phyloP scores from a whole-genome alignment of 345 rosid species.

The Bruguiera gymnorhiza region DNA sequence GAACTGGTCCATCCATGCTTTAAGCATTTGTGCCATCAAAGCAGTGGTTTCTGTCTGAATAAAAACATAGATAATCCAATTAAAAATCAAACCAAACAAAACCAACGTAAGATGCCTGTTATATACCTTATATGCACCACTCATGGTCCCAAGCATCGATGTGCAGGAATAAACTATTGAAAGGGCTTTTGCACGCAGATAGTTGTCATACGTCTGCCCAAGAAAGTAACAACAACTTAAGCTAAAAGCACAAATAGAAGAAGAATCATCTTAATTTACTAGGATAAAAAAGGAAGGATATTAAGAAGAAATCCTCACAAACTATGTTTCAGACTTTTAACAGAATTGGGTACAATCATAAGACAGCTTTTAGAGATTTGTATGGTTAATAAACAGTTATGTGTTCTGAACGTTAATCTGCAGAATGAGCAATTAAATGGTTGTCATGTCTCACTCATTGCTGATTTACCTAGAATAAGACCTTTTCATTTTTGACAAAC shows the following conservation, averaged over 20 bases:
- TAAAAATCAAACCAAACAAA: conserved; percentile 18
- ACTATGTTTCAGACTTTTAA: neutral
- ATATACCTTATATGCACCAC: conserved; percentile 77
- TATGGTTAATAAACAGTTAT: neutral
- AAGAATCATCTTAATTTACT: neutral
- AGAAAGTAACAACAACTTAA: conserved; percentile 9
- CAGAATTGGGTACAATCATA: neutral
- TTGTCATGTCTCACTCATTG: neutral
- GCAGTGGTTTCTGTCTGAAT: conserved; percentile 68
- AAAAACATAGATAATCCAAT: conserved; percentile 34
- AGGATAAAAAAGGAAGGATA: neutral
- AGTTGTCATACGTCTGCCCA: conserved; percentile 66
- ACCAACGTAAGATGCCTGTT: conserved; percentile 6
- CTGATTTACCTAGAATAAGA: neutral
- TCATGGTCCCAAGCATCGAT: conserved; percentile 75
- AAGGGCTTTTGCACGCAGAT: conserved; percentile 71
- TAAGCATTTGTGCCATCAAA: conserved; percentile 57
- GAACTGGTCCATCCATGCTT: conserved; percentile 74
- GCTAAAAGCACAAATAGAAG: conserved; percentile 11
- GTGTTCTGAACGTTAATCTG: neutral
- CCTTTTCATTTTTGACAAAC: neutral
- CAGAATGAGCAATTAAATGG: neutral
- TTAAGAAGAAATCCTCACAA: neutral
- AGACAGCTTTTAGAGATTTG: neutral
- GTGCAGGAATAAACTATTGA: conserved; percentile 75